A percentile compares a stretch with the other conserved stretches of the same genome.
These are phyloP conservation scores for Penicillium glabrum DNA, from an alignment of 2,329 filamentous ascomycete species.

Conservation along the genomic window DNA sequence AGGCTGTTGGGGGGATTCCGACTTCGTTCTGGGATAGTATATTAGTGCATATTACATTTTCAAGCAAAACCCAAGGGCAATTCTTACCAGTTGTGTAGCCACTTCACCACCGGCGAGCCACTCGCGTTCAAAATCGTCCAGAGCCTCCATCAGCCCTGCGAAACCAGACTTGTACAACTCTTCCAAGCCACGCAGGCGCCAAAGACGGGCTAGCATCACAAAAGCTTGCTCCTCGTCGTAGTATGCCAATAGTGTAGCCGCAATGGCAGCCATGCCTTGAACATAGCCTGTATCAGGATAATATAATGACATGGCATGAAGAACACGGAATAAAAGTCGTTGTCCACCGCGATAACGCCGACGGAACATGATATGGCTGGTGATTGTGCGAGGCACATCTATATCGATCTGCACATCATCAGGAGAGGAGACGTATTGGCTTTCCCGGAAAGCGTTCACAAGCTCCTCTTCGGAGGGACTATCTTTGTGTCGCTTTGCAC, in stretches of 20 bases:
- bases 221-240: conserved; percentile 95
- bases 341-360: conserved; percentile 89
- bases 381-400: conserved; percentile 93
- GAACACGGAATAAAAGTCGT: conserved; percentile 83
- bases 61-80: not conserved
- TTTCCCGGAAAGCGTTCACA: conserved; percentile 67
- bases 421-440: conserved; percentile 72
- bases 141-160: conserved; percentile 77
- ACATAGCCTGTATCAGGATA: conserved; percentile 92
- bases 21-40: conserved; percentile 64
- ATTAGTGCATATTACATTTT: conserved; percentile 1
- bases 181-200: conserved; percentile 83
- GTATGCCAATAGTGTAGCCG: conserved; percentile 90
- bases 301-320: conserved; percentile 89
- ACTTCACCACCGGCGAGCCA: conserved; percentile 82
- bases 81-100: conserved; percentile 73
- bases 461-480: conserved; percentile 70
- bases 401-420: conserved; percentile 98
- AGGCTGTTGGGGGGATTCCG: conserved; percentile 82
- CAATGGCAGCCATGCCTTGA: conserved; percentile 94
- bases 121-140: conserved; percentile 78
- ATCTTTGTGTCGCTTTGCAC: conserved; percentile 64
- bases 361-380: conserved; percentile 95
- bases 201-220: conserved; percentile 93
- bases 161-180: conserved; percentile 83